Evolutionary conservation across 2,329 filamentous ascomycete species (phyloP).

Genomic region (Magnaporthiopsis poae): DNA sequence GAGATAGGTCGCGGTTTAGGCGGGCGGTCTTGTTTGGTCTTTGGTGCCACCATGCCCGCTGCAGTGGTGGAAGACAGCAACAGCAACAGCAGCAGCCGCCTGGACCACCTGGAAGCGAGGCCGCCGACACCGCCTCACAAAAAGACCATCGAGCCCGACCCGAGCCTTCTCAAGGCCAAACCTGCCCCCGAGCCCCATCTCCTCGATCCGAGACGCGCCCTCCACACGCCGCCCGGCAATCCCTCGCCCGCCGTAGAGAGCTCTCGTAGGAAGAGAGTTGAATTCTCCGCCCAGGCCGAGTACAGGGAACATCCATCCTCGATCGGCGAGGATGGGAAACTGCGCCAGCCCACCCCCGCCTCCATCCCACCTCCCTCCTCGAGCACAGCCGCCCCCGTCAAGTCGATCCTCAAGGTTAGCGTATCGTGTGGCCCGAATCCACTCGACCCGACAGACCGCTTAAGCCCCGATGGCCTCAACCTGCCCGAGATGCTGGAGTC

Average conservation of each 20-base stretch:
- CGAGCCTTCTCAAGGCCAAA: conserved; percentile 23
- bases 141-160: conserved; percentile 29
- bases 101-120: conserved; percentile 35
- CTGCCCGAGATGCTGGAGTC: conserved; percentile 78
- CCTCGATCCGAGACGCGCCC: conserved; percentile 28
- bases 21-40: conserved; percentile 7
- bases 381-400: conserved; percentile 36
- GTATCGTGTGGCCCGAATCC: conserved; percentile 32
- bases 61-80: conserved; percentile 1
- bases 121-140: conserved; percentile 61
- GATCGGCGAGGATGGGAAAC: conserved; percentile 26
- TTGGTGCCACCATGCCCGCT: conserved; percentile 6
- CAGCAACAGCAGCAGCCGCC: neutral
- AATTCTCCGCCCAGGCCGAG: conserved; percentile 47
- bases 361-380: conserved; percentile 21
- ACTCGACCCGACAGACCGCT: conserved; percentile 31
- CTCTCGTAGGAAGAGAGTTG: conserved; percentile 44
- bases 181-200: conserved; percentile 23
- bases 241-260: conserved; percentile 34
- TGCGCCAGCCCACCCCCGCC: conserved; percentile 30
- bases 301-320: conserved; percentile 44
- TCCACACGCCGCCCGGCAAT: conserved; percentile 46
- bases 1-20: neutral
- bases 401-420: conserved; percentile 70
- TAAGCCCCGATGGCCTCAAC: conserved; percentile 38